phyloP scores from a whole-genome alignment of 139 green algal genomes.

The Asterochloris sp. region DNA sequence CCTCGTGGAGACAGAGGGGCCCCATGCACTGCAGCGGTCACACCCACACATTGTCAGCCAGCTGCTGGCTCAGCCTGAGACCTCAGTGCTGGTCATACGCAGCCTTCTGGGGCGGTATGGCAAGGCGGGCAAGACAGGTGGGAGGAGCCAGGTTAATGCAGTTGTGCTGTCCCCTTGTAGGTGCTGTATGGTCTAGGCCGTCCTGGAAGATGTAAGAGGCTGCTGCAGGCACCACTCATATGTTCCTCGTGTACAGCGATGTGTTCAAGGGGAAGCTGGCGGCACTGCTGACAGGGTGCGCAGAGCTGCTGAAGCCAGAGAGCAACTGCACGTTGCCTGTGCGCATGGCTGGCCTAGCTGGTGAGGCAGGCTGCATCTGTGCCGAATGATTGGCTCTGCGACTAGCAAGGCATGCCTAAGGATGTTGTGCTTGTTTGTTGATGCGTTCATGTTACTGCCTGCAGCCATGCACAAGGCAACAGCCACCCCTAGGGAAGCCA shows the following conservation, averaged over 20 bases:
- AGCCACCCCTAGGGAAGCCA: neutral
- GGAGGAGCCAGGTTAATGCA: neutral
- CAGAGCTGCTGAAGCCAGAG: conserved; percentile 4
- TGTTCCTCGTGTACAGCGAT: neutral
- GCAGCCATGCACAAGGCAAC: conserved; percentile 11
- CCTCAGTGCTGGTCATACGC: neutral
- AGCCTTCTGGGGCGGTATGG: neutral
- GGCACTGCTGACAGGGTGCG: neutral
- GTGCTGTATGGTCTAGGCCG: neutral
- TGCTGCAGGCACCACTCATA: conserved; percentile 1
- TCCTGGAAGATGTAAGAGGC: neutral
- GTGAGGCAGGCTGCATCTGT: neutral
- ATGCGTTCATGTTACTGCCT: neutral
- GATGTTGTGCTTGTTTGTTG: neutral
- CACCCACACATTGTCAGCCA: neutral
- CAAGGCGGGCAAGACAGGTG: conserved; percentile 1
- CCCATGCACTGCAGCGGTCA: neutral
- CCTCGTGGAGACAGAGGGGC: neutral
- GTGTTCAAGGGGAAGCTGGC: neutral
- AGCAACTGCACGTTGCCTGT: conserved; percentile 8
- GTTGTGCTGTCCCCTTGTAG: neutral
- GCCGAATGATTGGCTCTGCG: neutral
- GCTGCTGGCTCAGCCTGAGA: neutral
- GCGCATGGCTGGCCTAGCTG: conserved; percentile 7
- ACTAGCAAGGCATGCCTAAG: neutral